A percentile compares a stretch with the other conserved stretches of the same genome.
phyloP scores from a whole-genome alignment of 2,329 filamentous ascomycete genomes.

The Endoconidiophora laricicola region DNA sequence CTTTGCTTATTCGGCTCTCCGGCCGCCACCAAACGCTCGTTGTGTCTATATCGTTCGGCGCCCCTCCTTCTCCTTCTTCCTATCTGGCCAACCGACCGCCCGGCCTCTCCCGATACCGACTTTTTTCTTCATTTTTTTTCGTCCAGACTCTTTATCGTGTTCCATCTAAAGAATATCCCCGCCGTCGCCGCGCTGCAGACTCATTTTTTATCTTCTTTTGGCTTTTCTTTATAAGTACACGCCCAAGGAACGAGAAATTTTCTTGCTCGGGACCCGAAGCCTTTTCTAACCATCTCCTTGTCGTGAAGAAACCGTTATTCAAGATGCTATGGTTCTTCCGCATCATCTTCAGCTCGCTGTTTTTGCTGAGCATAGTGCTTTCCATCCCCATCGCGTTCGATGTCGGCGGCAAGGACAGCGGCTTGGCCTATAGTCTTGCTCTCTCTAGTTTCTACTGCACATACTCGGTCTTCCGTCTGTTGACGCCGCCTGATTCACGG shows the following conservation, averaged over 20 bases:
- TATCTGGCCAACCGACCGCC: too few species aligned
- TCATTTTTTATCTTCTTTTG: background rate
- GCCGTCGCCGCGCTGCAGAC: background rate
- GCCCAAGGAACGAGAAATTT: background rate
- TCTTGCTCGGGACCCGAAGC: background rate
- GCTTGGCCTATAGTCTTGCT: slow-evolving; percentile 80
- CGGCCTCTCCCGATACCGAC: too few species aligned
- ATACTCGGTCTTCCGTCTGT: slow-evolving; percentile 64
- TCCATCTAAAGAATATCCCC: too few species aligned
- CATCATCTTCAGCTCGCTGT: slow-evolving; percentile 62
- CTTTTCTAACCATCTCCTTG: background rate
- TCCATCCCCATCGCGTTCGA: slow-evolving; percentile 96
- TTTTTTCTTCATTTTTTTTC: too few species aligned
- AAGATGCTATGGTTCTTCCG: slow-evolving; percentile 72
- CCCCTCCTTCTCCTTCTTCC: background rate
- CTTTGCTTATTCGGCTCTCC: too few species aligned
- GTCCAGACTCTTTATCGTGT: too few species aligned
- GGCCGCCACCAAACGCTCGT: too few species aligned
- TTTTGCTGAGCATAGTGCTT: slow-evolving; percentile 82
- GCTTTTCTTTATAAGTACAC: background rate
- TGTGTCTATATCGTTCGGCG: slow-evolving; percentile 2
- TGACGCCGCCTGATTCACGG: slow-evolving; percentile 62
- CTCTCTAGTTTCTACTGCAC: slow-evolving; percentile 82
- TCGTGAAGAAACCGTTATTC: background rate
- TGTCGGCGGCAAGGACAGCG: slow-evolving; percentile 87